Conservation (phyloP, 106 monocot genomes). For the Acanthochlamys bracteata region DNA sequence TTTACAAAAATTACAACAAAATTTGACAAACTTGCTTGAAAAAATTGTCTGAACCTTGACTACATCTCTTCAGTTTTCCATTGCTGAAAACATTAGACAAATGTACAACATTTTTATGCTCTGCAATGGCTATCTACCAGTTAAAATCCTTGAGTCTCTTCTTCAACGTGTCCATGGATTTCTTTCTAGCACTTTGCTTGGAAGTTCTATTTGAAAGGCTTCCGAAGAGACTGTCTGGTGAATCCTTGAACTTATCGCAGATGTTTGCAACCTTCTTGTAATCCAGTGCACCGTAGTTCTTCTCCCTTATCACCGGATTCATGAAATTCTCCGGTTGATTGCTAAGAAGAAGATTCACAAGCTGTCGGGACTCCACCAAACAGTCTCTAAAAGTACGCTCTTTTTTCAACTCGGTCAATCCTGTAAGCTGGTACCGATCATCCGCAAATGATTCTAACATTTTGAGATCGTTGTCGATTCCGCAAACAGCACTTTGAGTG, state of each 20-base stretch:
- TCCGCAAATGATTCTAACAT: slow-evolving; percentile 51
- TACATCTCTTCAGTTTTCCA: too few species aligned
- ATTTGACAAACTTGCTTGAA: too few species aligned
- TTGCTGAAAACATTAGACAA: too few species aligned
- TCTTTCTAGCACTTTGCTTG: slow-evolving; percentile 56
- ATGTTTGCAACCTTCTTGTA: slow-evolving; percentile 59
- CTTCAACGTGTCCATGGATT: slow-evolving; percentile 65
- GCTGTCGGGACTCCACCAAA: slow-evolving; percentile 49
- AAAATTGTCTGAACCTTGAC: too few species aligned
- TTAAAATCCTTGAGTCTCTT: slow-evolving; percentile 59
- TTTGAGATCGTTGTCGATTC: slow-evolving; percentile 62
- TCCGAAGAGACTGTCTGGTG: slow-evolving; percentile 57
- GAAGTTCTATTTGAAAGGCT: slow-evolving; percentile 42
- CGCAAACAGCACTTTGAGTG: slow-evolving; percentile 41
- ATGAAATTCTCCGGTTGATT: slow-evolving; percentile 66
- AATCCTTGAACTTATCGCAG: slow-evolving; percentile 73
- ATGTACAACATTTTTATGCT: too few species aligned
- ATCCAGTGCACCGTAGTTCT: slow-evolving; percentile 51
- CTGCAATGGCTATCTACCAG: slow-evolving; percentile 2
- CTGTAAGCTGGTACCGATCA: slow-evolving; percentile 25
- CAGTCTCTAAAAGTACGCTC: slow-evolving; percentile 49
- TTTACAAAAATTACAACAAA: too few species aligned
- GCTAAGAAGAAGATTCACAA: slow-evolving; percentile 54
- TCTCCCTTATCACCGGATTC: slow-evolving; percentile 68
- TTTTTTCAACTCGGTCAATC: slow-evolving; percentile 28